phyloP scores from a whole-genome alignment of 1,284 basidiomycete species.

The Leccinum variabile region DNA sequence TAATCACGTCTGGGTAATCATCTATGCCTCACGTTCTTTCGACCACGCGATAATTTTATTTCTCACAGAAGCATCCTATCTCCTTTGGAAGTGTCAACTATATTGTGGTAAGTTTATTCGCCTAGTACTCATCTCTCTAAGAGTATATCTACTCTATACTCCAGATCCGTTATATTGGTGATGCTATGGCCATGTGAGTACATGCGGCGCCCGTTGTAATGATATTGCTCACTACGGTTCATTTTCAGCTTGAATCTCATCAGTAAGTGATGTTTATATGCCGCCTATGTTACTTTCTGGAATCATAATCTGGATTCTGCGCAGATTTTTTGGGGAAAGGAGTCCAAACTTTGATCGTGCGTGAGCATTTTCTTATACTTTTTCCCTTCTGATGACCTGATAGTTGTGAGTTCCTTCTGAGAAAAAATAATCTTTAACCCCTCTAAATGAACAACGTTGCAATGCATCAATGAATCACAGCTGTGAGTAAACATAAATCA shows the following conservation, averaged over 20 bases:
- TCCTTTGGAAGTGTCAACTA: background rate
- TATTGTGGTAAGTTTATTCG: background rate
- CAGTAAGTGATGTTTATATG: background rate
- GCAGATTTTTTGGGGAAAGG: background rate
- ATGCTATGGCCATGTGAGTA: background rate
- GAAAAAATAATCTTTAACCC: background rate
- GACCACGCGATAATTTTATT: background rate
- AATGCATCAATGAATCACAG: background rate
- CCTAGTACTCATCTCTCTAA: background rate
- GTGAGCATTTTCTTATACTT: background rate
- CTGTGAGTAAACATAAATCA: background rate
- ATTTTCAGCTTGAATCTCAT: background rate
- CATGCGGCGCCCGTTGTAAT: background rate
- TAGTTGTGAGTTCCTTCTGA: background rate
- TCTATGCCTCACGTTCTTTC: background rate
- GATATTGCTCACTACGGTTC: background rate
- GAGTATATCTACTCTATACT: background rate
- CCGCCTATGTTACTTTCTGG: background rate
- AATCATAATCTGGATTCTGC: background rate
- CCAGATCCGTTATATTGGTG: background rate
- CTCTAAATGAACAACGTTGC: background rate
- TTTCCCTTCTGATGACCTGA: background rate
- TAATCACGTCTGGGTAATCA: conserved; percentile 14
- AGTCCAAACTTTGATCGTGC: background rate
- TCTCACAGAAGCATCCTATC: background rate